Evolutionary conservation across 768 basidiomycete genomes (phyloP).

Genomic region (Rhizopogon vulgaris): DNA sequence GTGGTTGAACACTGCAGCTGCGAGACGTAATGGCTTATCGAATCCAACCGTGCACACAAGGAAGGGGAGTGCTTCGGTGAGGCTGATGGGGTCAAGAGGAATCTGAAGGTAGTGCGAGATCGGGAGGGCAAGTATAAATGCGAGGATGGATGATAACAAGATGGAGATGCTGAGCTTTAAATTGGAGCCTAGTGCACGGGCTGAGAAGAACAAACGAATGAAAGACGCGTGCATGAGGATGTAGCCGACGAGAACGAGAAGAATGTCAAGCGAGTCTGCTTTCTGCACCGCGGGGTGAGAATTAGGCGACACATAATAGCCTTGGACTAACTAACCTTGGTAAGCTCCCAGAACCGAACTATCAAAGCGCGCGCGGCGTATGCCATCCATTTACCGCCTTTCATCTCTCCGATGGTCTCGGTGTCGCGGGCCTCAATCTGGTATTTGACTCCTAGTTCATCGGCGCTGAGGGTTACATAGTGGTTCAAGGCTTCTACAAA

Average conservation of each 20-base stretch:
- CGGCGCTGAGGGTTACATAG: conserved; percentile 22
- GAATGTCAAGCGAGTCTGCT: conserved; percentile 93
- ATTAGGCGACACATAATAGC: conserved; percentile 5
- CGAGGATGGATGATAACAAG: conserved; percentile 72
- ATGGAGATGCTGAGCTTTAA: conserved; percentile 71
- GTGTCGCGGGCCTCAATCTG: conserved; percentile 41
- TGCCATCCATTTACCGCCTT: conserved; percentile 81
- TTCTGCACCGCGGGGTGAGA: conserved; percentile 41
- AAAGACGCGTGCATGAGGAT: conserved; percentile 95
- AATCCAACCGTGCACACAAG: conserved; percentile 97
- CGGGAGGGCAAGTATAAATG: conserved; percentile 81
- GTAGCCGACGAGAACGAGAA: conserved; percentile 91
- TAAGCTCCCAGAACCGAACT: conserved; percentile 78
- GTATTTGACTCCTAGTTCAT: conserved; percentile 41
- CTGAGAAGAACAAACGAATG: conserved; percentile 82
- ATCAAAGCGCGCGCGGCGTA: conserved; percentile 77
- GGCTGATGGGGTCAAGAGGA: conserved; percentile 84
- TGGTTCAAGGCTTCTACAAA: conserved; percentile 38
- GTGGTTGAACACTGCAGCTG: conserved; percentile 82
- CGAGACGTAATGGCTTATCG: conserved; percentile 93
- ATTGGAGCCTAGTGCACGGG: conserved; percentile 75
- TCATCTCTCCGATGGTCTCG: conserved; percentile 63
- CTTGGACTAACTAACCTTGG: conserved; percentile 47
- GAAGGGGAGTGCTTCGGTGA: conserved; percentile 96
- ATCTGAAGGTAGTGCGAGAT: conserved; percentile 71